A percentile compares a stretch with the other conserved stretches of the same genome.
Conservation (phyloP, 2,329 filamentous ascomycete species). For the Neofusicoccum ribis region DNA sequence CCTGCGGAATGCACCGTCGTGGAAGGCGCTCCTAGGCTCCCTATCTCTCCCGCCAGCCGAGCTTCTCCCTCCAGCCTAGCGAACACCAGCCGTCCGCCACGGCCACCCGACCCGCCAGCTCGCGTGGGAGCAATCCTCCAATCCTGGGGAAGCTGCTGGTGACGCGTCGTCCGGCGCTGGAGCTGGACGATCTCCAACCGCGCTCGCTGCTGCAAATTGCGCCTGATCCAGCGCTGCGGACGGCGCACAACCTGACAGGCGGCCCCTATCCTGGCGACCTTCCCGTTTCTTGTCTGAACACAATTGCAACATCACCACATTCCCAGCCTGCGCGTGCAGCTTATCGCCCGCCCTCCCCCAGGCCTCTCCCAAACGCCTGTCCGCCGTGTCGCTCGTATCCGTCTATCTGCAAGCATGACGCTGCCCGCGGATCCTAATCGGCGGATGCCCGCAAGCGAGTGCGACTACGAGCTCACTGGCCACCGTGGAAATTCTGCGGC, state of each 20-base stretch:
- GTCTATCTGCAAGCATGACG: not conserved
- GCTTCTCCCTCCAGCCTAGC: not conserved
- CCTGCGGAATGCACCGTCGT: not conserved
- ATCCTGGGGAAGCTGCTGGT: slow-evolving; percentile 5
- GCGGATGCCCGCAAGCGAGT: not conserved
- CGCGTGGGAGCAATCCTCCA: not conserved
- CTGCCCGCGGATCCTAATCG: slow-evolving; percentile 7
- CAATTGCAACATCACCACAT: slow-evolving; percentile 10
- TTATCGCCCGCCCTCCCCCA: not conserved
- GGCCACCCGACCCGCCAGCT: not conserved
- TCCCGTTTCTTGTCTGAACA: slow-evolving; percentile 13
- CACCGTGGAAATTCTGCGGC: not conserved
- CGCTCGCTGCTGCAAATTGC: not conserved
- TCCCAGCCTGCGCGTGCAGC: not conserved
- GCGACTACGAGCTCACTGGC: slow-evolving; percentile 4
- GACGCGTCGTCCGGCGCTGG: not conserved
- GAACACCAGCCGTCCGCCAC: not conserved
- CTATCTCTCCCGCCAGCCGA: not conserved
- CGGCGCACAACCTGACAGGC: slow-evolving; percentile 6
- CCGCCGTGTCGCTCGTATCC: not conserved
- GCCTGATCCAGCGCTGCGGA: not conserved
- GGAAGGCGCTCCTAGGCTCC: not conserved
- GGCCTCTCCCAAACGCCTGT: too few relatives aligned
- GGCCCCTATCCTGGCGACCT: slow-evolving; percentile 11
- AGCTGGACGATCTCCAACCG: not conserved